phyloP scores from a whole-genome alignment of 495 filamentous ascomycete species.

The Lepidopterella palustris region DNA sequence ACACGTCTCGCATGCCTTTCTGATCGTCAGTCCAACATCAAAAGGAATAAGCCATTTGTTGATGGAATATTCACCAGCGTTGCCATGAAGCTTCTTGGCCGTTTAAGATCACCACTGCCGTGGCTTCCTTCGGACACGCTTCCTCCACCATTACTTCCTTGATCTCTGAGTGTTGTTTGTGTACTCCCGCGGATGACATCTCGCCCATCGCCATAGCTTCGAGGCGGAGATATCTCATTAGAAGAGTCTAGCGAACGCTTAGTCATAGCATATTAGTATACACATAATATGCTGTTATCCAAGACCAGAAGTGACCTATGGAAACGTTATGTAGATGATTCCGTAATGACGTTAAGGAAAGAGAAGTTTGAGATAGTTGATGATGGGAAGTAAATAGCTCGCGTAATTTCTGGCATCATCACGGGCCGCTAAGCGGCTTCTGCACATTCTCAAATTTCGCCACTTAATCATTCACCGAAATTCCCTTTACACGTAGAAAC shows the following conservation, averaged over 20 bases:
- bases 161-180: background rate
- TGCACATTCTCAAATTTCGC: too few relatives aligned
- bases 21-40: background rate
- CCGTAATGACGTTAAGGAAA: too few relatives aligned
- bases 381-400: too few relatives aligned
- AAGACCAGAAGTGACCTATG: too few relatives aligned
- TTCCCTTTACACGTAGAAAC: too few relatives aligned
- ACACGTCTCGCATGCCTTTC: constrained; percentile 25
- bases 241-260: constrained; percentile 4
- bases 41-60: background rate
- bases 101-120: constrained; percentile 2
- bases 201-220: background rate
- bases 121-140: background rate
- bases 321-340: too few relatives aligned
- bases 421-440: too few relatives aligned
- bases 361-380: too few relatives aligned
- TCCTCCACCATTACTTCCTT: background rate
- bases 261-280: constrained; percentile 18
- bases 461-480: too few relatives aligned
- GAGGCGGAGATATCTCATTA: background rate
- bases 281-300: background rate
- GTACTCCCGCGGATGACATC: background rate
- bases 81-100: constrained; percentile 16
- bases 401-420: too few relatives aligned
- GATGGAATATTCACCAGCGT: constrained; percentile 9